Base-by-base conservation (phyloP, 257 asterid species). In the Jaltomata sinuosa region DNA sequence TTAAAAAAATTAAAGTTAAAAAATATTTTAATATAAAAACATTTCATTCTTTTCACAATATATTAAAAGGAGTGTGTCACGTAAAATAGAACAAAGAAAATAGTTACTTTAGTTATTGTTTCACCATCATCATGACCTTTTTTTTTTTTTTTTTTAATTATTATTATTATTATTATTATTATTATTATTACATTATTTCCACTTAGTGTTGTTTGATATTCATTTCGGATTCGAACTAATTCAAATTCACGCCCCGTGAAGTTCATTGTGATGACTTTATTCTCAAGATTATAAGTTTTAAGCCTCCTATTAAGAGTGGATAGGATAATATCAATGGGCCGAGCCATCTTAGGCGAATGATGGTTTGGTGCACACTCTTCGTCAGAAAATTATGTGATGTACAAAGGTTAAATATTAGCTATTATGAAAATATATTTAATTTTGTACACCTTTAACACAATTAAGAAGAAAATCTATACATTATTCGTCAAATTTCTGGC, bases 231-330 rank as follows among this genome's bases (percentile, higher is more conserved):
- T 18, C 32, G 18, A 59, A 59, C 32, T 22, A 59, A 59, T 59
- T 22, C 22, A 25, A 25, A 59, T 25, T 3, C 67, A 59, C 11
- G 34, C 16, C 32, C 9, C 18, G 1, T 29, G 27, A 59, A 32
- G 16, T 25, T 25, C 8, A 11, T 40, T 40, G 45, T 40, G 45
- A 3, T 40, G 8, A 5, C 9, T 45, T 47, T 15, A 25, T 65
- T 32, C n/a, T 32, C 0, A 16, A 0, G 0, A 18, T 2, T 65
- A 3, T 11, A 16, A 31, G 32, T 6, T 2, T 67, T 6, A 67
- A 0, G 16, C 0, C 0, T 67, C 1, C 16, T 8, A 31, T 65
- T 6, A 31, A 31, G 0, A 2, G 1, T 1, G 6, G 16, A 16
- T n/a, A n/a, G n/a, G n/a, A n/a, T n/a, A n/a, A n/a, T n/a, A n/a